Evolutionary conservation across 2,329 filamentous ascomycete species (phyloP).

Genomic region (Trichoderma sp.): DNA sequence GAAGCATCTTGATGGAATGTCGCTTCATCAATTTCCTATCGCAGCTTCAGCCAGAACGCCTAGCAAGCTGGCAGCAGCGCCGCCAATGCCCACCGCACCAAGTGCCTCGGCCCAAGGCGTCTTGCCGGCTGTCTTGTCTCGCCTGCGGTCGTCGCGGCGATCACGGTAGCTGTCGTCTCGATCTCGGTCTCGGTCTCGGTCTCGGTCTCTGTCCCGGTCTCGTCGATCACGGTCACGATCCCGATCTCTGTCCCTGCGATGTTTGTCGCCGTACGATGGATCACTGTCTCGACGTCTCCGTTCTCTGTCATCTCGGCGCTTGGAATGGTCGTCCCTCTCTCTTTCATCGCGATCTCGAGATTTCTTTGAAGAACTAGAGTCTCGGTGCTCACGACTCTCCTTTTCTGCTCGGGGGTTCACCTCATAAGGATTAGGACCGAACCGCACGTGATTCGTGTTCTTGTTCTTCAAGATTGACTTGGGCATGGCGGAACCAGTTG

Average conservation of each 20-base stretch:
- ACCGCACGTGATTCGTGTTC: slow-evolving; percentile 59
- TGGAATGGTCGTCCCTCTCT: slow-evolving; percentile 25
- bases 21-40: slow-evolving; percentile 28
- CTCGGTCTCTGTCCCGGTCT: slow-evolving; percentile 41
- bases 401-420: slow-evolving; percentile 39
- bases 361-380: slow-evolving; percentile 27
- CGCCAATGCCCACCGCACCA: slow-evolving; percentile 60
- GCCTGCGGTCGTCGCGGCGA: slow-evolving; percentile 41
- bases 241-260: slow-evolving; percentile 1
- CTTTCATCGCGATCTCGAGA: slow-evolving; percentile 36
- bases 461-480: slow-evolving; percentile 65
- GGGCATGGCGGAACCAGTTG: slow-evolving; percentile 44
- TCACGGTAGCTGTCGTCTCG: slow-evolving; percentile 38
- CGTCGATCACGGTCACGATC: not conserved
- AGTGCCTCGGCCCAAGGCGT: slow-evolving; percentile 56
- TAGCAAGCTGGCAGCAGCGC: slow-evolving; percentile 60
- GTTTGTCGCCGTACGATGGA: slow-evolving; percentile 22
- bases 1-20: not conserved
- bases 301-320: slow-evolving; percentile 11
- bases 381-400: slow-evolving; percentile 38
- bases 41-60: slow-evolving; percentile 61
- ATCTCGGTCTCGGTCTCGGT: slow-evolving; percentile 34
- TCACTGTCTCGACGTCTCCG: slow-evolving; percentile 31
- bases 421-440: slow-evolving; percentile 52
- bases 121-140: slow-evolving; percentile 44